Percentiles rank a stretch among this genome's conserved stretches.
phyloP scores from a whole-genome alignment of 192 early-diverging fungal species.

The Mortierella hygrophila region DNA sequence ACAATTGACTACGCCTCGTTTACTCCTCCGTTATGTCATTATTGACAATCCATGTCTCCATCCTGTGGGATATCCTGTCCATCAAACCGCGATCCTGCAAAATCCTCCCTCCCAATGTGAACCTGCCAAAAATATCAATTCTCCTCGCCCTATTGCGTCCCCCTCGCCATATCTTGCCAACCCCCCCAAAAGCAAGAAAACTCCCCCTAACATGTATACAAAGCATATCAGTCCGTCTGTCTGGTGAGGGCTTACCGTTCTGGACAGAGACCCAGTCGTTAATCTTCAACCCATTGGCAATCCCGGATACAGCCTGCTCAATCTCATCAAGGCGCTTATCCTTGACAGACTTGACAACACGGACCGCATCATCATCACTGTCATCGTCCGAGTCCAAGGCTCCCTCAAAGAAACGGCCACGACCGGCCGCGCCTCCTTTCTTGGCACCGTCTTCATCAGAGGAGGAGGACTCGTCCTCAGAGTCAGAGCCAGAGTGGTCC shows the following conservation, averaged over 20 bases:
- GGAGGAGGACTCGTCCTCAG: conserved; percentile 53
- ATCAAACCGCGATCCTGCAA: too few relatives aligned
- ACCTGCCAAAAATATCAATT: too few relatives aligned
- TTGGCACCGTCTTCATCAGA: conserved; percentile 68
- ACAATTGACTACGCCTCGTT: neutral
- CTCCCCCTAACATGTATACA: neutral
- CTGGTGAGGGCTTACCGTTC: conserved; percentile 65
- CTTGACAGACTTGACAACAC: conserved; percentile 83
- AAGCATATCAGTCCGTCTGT: too few relatives aligned
- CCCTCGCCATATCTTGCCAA: neutral
- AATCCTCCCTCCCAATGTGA: too few relatives aligned
- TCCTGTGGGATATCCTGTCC: too few relatives aligned
- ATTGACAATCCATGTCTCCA: too few relatives aligned
- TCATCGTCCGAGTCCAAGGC: conserved; percentile 69
- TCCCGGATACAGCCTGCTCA: conserved; percentile 68
- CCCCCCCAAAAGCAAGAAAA: neutral
- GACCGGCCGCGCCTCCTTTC: conserved; percentile 38
- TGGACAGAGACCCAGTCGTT: conserved; percentile 90
- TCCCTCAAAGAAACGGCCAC: conserved; percentile 54
- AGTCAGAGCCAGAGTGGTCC: conserved; percentile 58
- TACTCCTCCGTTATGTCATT: too few relatives aligned
- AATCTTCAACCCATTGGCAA: conserved; percentile 85
- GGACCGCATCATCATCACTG: conserved; percentile 79
- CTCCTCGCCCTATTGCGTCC: too few relatives aligned
- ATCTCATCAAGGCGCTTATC: conserved; percentile 93